Percentiles rank a stretch among this genome's conserved stretches.
These are phyloP conservation scores for Botrytis tulipae DNA, from an alignment of 2,329 filamentous ascomycete species.

Conservation along the genomic window DNA sequence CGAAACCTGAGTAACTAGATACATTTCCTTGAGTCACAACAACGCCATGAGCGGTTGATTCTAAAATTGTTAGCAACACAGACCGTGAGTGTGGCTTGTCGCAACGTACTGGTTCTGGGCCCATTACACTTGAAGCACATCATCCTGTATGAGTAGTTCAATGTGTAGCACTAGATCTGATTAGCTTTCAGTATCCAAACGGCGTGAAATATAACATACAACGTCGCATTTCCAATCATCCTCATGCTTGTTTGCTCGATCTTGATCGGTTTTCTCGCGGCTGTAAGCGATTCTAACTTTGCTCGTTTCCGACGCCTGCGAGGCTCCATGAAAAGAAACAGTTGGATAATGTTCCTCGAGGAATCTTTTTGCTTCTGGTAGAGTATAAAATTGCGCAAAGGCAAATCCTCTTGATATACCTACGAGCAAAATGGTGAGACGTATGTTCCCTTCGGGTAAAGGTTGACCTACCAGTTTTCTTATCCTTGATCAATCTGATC, in stretches of 20 bases:
- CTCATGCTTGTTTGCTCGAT: slow-evolving; percentile 45
- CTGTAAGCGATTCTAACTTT: slow-evolving; percentile 49
- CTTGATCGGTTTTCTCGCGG: slow-evolving; percentile 51
- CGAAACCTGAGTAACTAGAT: slow-evolving; percentile 43
- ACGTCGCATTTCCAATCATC: slow-evolving; percentile 57
- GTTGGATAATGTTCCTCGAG: slow-evolving; percentile 51
- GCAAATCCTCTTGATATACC: slow-evolving; percentile 55
- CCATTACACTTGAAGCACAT: slow-evolving; percentile 59
- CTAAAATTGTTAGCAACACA: slow-evolving; percentile 35
- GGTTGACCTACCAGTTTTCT: slow-evolving; percentile 50
- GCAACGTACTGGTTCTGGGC: slow-evolving; percentile 48
- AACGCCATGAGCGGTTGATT: slow-evolving; percentile 37
- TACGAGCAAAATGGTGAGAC: slow-evolving; percentile 33
- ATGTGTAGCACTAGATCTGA: slow-evolving; percentile 48
- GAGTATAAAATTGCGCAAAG: slow-evolving; percentile 52
- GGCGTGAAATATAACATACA: slow-evolving; percentile 38
- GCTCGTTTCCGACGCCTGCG: slow-evolving; percentile 40
- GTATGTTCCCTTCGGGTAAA: slow-evolving; percentile 18
- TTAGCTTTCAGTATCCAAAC: slow-evolving; percentile 21
- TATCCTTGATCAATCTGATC: slow-evolving; percentile 56
- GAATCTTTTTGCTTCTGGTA: slow-evolving; percentile 51
- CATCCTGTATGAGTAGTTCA: slow-evolving; percentile 55
- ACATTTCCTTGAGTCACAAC: slow-evolving; percentile 41
- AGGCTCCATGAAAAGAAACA: slow-evolving; percentile 48
- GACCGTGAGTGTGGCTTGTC: not conserved